Conservation (phyloP, 139 green algal genomes). For the Chlorella sp. region DNA sequence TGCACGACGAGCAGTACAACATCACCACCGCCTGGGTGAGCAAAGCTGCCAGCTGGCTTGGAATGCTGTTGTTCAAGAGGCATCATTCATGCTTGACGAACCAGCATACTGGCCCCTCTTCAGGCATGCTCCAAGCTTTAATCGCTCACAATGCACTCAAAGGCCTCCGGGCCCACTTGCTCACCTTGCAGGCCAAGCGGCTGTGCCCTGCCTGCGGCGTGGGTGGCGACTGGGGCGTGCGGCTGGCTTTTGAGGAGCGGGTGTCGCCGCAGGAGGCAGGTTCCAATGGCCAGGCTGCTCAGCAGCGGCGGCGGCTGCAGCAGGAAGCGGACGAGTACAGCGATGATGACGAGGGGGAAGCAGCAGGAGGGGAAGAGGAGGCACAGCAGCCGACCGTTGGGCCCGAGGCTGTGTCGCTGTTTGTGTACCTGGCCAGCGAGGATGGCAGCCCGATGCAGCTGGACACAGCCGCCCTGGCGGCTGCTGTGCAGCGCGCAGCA, state of each 20-base stretch:
- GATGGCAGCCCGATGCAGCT: conserved; percentile 23
- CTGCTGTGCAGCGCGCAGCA: background rate
- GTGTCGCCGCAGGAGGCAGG: background rate
- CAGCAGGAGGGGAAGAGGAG: background rate
- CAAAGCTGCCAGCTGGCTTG: background rate
- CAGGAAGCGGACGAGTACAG: background rate
- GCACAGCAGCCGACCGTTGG: background rate
- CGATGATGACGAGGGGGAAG: background rate
- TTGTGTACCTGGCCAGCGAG: conserved; percentile 69
- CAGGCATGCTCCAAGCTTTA: no score
- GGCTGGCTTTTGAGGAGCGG: conserved; percentile 20
- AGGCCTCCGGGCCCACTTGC: background rate
- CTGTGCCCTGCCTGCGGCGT: conserved; percentile 25
- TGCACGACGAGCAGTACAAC: conserved; percentile 71
- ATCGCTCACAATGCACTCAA: no score
- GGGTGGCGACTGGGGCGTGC: conserved; percentile 70
- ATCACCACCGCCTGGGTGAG: conserved; percentile 61
- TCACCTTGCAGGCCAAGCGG: conserved; percentile 15
- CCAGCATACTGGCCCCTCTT: no score
- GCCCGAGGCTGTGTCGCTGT: conserved; percentile 42
- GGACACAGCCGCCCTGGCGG: background rate
- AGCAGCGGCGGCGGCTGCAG: background rate
- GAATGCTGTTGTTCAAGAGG: background rate
- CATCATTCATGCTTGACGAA: no score
- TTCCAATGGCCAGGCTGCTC: background rate